These are phyloP conservation scores for Biscogniauxia marginata DNA, from an alignment of 2,329 filamentous ascomycete species.

Conservation along the genomic window DNA sequence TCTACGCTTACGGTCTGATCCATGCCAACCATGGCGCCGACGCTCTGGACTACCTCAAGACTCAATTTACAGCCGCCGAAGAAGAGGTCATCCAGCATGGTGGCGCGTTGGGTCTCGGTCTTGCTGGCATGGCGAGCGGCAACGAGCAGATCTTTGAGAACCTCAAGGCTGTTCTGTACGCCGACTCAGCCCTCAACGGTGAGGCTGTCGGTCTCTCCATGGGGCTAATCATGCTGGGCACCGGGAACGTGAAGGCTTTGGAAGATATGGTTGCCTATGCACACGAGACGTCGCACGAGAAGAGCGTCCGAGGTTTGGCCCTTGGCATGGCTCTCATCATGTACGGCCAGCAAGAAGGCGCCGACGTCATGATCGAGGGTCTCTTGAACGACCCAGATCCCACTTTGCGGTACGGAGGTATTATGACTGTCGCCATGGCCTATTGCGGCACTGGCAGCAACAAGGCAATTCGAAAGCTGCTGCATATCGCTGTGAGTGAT, in stretches of 20 bases:
- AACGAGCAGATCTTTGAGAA: slow-evolving; percentile 88
- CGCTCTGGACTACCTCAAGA: slow-evolving; percentile 76
- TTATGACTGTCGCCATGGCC: slow-evolving; percentile 96
- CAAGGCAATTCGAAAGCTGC: slow-evolving; percentile 92
- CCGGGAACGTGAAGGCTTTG: slow-evolving; percentile 89
- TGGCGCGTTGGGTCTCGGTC: slow-evolving; percentile 89
- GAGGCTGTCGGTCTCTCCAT: slow-evolving; percentile 95
- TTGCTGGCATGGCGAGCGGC: slow-evolving; percentile 96
- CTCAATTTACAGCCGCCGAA: slow-evolving; percentile 70
- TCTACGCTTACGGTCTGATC: slow-evolving; percentile 93
- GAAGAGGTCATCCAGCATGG: slow-evolving; percentile 97
- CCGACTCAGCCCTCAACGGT: slow-evolving; percentile 93
- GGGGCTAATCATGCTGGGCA: slow-evolving; percentile 97
- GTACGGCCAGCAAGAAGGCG: slow-evolving; percentile 92
- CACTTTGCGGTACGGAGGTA: slow-evolving; percentile 91
- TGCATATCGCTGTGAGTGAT: slow-evolving; percentile 96
- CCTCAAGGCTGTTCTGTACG: slow-evolving; percentile 83
- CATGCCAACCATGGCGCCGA: slow-evolving; percentile 96
- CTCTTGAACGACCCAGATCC: slow-evolving; percentile 92
- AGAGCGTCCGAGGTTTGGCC: slow-evolving; percentile 93
- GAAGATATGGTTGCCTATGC: slow-evolving; percentile 98
- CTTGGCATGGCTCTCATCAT: slow-evolving; percentile 98
- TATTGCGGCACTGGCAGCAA: slow-evolving; percentile 98
- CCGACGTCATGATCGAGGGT: slow-evolving; percentile 91
- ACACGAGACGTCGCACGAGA: slow-evolving; percentile 97